Conservation (phyloP, 257 asterid genomes). For the Penstemon davidsonii region DNA sequence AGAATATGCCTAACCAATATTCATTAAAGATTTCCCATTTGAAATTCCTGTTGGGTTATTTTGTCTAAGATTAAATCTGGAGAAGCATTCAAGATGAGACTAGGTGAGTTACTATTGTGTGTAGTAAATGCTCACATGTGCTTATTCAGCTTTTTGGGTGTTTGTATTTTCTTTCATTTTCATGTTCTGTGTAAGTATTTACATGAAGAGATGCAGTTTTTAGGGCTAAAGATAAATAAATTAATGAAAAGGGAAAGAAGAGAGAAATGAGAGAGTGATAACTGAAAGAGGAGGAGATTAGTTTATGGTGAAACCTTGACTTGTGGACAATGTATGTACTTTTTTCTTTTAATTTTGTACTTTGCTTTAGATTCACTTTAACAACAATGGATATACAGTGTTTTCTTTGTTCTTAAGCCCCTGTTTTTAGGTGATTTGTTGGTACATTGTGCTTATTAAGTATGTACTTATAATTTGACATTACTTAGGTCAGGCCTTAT, state of each 20-base stretch:
- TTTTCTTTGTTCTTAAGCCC: not conserved
- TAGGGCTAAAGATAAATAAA: not conserved
- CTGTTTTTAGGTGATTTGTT: constrained; percentile 10
- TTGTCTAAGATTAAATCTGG: constrained; percentile 23
- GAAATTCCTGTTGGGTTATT: constrained; percentile 27
- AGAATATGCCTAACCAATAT: constrained; percentile 34
- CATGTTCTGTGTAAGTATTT: not conserved
- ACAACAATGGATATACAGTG: not conserved
- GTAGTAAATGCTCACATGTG: not conserved
- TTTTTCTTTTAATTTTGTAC: constrained; percentile 28
- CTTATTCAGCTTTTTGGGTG: constrained; percentile 19
- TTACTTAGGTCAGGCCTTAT: too few species aligned
- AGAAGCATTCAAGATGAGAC: constrained; percentile 50
- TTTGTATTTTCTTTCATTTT: not conserved
- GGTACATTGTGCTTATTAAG: not conserved
- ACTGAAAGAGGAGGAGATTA: not conserved
- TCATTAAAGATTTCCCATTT: constrained; percentile 26
- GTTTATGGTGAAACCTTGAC: too few species aligned
- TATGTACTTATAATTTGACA: too few species aligned
- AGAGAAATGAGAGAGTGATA: not conserved
- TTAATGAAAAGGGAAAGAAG: not conserved
- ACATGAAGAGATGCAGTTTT: not conserved
- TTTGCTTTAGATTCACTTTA: constrained; percentile 21
- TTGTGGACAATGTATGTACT: too few species aligned
- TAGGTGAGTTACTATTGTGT: constrained; percentile 41